Conservation (phyloP, 768 basidiomycete genomes). For the Podaxis sp. region DNA sequence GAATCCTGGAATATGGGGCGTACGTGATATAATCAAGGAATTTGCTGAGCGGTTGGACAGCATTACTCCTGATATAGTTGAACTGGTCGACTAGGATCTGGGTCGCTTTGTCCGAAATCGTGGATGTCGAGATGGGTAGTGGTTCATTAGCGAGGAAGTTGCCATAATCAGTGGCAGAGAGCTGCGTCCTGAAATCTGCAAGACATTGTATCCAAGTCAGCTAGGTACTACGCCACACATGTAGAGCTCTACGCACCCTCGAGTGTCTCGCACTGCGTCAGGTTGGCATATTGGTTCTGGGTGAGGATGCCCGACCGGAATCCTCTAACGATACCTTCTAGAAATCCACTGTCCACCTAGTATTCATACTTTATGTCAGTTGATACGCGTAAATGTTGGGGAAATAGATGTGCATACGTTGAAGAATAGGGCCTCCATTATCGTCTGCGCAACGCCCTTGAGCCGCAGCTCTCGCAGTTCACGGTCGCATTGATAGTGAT, state of each 20-base stretch:
- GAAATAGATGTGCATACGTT: conserved; percentile 52
- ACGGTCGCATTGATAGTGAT: neutral
- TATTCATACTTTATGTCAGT: conserved; percentile 24
- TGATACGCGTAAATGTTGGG: conserved; percentile 15
- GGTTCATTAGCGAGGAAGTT: conserved; percentile 98
- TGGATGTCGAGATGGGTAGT: conserved; percentile 87
- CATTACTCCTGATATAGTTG: conserved; percentile 88
- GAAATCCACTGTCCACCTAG: conserved; percentile 72
- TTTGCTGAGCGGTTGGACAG: conserved; percentile 85
- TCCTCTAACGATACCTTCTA: conserved; percentile 84
- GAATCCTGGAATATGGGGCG: conserved; percentile 30
- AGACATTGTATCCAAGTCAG: neutral
- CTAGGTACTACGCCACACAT: neutral
- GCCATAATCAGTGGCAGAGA: conserved; percentile 96
- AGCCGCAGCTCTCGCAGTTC: neutral
- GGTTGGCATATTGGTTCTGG: conserved; percentile 86
- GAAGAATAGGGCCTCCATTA: conserved; percentile 88
- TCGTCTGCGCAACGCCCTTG: neutral
- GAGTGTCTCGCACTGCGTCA: conserved; percentile 95
- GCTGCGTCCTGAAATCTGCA: conserved; percentile 90
- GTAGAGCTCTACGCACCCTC: conserved; percentile 61
- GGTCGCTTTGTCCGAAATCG: conserved; percentile 96
- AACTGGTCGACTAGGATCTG: conserved; percentile 96
- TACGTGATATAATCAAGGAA: conserved; percentile 99
- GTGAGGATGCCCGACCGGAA: conserved; percentile 93